Base-by-base conservation (phyloP, 2,329 filamentous ascomycete genomes). In the Talaromyces pinophilus region DNA sequence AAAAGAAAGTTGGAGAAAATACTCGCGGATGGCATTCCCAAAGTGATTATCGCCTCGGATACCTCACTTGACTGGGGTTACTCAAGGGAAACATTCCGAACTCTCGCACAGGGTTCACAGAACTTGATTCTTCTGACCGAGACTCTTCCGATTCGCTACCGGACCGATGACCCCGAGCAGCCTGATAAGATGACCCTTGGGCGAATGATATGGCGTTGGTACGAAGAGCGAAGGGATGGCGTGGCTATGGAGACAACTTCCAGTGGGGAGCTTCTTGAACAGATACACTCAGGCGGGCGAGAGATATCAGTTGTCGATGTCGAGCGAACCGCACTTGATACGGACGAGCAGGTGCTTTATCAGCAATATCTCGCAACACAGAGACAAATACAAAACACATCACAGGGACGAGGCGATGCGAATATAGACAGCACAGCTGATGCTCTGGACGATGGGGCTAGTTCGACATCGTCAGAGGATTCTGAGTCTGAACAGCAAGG, bases 21-120 rank as follows among this genome's bases (percentile, higher is more conserved):
- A 65, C 75, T 90, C 10, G 66, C 81, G 84, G 71, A 82, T 22
- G 75, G 78, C 55, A 82, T 81, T 25, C 84, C 88, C 74, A 72
- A 84, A 79, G 93, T 99, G 17, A 95, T 99, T 62, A 83, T 99
- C 65, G 93, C 95, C 2, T 97, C 92, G 71, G 94, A 98, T 76
- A 86, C 88, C 3, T 96, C 92, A 35, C 81, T 98, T 22, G 92
- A 97, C 72, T 99, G 95, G 95, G 95, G 95, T 0, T 96, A 97
- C 74, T 96, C 95, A 0, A 92, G 90, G 72, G 89, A 94, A 63
- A 84, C 93, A 0, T 80, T 99, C 59, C 88, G 86, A 69, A 84
- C 85, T 10, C 84, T 99, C 64, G 92, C 92, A 0, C 84, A 86
- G 67, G 91, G 96, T 70, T 82, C 89, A 1, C 88, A 88, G 50